Percentiles rank a stretch among this genome's conserved stretches.
Evolutionary conservation across 495 filamentous ascomycete species (phyloP).

Genomic region (Trichoderma parareesei): DNA sequence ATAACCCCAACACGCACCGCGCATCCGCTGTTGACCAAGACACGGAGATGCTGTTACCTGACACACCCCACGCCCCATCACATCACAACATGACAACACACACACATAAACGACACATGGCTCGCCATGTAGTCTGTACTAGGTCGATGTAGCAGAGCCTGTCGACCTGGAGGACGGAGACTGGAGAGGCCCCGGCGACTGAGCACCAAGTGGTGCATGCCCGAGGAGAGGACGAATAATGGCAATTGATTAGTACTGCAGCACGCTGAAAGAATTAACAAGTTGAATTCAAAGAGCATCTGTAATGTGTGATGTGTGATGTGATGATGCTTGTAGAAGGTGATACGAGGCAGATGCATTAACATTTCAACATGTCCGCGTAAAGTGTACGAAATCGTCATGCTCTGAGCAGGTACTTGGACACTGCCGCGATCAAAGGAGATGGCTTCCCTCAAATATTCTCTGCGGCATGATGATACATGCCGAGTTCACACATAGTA

Average conservation of each 20-base stretch:
- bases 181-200: not conserved
- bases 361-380: too few species aligned
- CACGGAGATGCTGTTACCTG: not conserved
- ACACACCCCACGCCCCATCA: conserved; percentile 3
- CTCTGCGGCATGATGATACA: too few species aligned
- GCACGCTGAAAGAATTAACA: not conserved
- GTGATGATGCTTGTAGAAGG: not conserved
- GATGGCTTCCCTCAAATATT: too few species aligned
- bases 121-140: not conserved
- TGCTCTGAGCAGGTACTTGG: too few species aligned
- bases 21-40: not conserved
- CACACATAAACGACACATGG: not conserved
- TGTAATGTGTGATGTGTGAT: not conserved
- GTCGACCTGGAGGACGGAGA: conserved; percentile 1
- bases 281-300: not conserved
- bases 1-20: not conserved
- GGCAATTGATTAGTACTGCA: not conserved
- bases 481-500: too few species aligned
- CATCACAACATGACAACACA: not conserved
- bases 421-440: too few species aligned
- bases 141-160: not conserved
- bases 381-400: too few species aligned
- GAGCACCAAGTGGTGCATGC: conserved; percentile 2
- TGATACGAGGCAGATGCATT: not conserved
- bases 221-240: not conserved